phyloP scores from a whole-genome alignment of 1,284 basidiomycete species.

The Somion occarium region DNA sequence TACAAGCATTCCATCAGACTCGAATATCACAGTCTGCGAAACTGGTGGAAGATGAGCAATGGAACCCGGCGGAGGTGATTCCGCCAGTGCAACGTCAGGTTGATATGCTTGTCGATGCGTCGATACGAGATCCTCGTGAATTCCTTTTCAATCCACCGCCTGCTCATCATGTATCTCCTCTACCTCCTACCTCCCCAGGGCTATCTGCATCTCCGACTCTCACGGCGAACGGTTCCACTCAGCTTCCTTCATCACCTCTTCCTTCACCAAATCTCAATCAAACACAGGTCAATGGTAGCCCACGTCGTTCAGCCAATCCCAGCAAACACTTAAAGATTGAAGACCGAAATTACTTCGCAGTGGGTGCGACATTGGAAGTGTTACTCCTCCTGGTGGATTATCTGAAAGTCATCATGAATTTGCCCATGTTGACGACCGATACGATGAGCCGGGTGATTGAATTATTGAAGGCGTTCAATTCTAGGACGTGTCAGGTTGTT shows the following conservation, averaged over 20 bases:
- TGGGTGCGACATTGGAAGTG: conserved; percentile 80
- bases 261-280: conserved; percentile 20
- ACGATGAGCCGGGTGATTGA: conserved; percentile 93
- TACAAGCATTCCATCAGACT: conserved; percentile 83
- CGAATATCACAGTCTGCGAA: conserved; percentile 82
- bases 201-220: conserved; percentile 21
- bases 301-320: conserved; percentile 29
- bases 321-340: conserved; percentile 83
- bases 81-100: conserved; percentile 64
- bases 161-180: conserved; percentile 22
- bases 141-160: conserved; percentile 34
- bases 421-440: conserved; percentile 88
- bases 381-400: conserved; percentile 83
- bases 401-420: conserved; percentile 82
- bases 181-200: conserved; percentile 16
- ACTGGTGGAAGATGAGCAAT: conserved; percentile 88
- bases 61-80: conserved; percentile 79
- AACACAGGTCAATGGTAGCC: background rate
- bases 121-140: conserved; percentile 76
- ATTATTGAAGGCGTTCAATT: conserved; percentile 97
- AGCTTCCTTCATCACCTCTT: conserved; percentile 25
- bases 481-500: conserved; percentile 96
- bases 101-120: conserved; percentile 74
- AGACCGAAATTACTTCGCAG: conserved; percentile 78
- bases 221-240: conserved; percentile 16